Evolutionary conservation across 2,329 filamentous ascomycete genomes (phyloP), one percentile per base, ranked within the genome.

Genomic region (Lachnellula suecica): DNA sequence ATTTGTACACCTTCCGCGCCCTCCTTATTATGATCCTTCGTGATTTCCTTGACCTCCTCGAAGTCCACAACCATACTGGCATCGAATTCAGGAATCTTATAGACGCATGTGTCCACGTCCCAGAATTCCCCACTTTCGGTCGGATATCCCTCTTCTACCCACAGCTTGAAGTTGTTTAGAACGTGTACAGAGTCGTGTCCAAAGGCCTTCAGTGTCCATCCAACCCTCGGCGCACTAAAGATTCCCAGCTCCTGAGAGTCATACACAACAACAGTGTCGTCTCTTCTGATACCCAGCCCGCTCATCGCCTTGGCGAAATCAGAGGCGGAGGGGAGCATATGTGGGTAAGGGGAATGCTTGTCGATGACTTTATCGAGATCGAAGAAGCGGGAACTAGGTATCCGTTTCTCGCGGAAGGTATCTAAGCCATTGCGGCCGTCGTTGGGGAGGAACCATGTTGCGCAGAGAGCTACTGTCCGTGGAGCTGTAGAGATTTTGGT

Each of bases 401-500:
- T 94, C 64, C 91, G 89, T 67, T 85, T 83, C 68, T 90, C 82
- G 60, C 85, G 82, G 76, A 93, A 99, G 40, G 87, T 84, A 59
- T 94, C 79, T 62, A 88, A 83, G 49, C 94, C 94, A 44, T 83
- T 89, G 56, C 91, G 86, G 49, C 83, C 83, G 62, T 96, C 93
- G 70, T 96, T 97, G 58, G 94, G 94, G 58, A 99, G 82, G 68
- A 97, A 99, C 94, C 94, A 99, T 22, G 91, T 82, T 43, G 92
- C 94, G 72, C 92, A 97, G 38, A 99, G 79, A 2, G 94, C 89
- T 49, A 99, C 85, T 40, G 95, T 87, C 60, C 89, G 85, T 1
- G 93, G 88, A 11, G 90, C 84, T 40, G 89, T 88, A 54, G 89
- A 91, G 63, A 93, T 88, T 57, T 87, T 84, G 48, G 87, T 88